Conservation (phyloP, 495 filamentous ascomycete species). For the Geopyxis carbonaria region DNA sequence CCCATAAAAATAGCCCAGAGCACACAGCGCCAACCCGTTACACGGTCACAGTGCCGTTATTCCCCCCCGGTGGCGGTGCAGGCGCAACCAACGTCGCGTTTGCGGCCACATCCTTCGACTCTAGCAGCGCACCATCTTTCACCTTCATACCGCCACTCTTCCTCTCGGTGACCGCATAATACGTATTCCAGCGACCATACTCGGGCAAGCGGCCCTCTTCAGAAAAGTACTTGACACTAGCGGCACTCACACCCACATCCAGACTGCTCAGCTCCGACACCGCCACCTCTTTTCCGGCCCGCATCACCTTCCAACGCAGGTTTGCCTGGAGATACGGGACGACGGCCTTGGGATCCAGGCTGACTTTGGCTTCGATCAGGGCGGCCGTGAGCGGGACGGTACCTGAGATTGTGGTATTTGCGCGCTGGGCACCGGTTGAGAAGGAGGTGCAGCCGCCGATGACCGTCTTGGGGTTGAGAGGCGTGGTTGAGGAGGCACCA, state of each 20-base stretch:
- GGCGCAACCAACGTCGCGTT: too few relatives aligned
- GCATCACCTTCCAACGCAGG: constrained; percentile 4
- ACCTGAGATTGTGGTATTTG: constrained; percentile 1
- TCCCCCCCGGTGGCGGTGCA: too few relatives aligned
- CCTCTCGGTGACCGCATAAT: constrained; percentile 18
- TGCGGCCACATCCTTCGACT: not conserved
- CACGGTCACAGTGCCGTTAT: too few relatives aligned
- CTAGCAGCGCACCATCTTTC: constrained; percentile 1
- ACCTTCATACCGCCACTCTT: constrained; percentile 10
- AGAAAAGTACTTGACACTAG: constrained; percentile 12
- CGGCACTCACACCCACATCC: constrained; percentile 14
- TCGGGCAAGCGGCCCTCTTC: constrained; percentile 10
- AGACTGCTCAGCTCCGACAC: too few relatives aligned
- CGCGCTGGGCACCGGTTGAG: not conserved
- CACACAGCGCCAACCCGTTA: too few relatives aligned
- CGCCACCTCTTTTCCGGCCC: not conserved
- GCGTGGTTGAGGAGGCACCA: not conserved
- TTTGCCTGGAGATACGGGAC: constrained; percentile 5
- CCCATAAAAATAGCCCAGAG: too few relatives aligned
- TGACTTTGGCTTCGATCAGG: constrained; percentile 3
- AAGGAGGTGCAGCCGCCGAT: not conserved
- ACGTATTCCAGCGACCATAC: constrained; percentile 8
- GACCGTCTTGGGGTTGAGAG: not conserved
- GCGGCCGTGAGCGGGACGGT: constrained; percentile 7
- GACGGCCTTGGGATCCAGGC: constrained; percentile 4